Base-by-base conservation (phyloP, 805 yeast genomes). In the Suhomyces xylopsoci region DNA sequence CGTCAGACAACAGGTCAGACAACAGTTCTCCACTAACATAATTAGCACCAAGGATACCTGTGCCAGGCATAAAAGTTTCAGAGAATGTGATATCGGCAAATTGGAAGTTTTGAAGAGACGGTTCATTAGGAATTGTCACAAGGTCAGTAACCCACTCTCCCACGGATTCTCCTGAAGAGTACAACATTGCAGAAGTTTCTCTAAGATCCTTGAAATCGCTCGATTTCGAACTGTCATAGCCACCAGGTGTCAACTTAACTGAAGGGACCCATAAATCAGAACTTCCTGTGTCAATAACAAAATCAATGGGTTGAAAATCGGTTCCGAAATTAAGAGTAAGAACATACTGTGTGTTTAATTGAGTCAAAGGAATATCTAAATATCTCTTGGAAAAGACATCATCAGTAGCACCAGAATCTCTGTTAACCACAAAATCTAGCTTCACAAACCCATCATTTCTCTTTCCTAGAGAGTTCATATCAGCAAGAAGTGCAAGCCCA, bases 251-350 rank as follows among this genome's bases (percentile, higher is more conserved):
- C 3, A 22, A 7, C 5, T 4, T 26, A 14, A 2, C 1, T 8
- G 26, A 10, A 15, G 20, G 25, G 7, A 55, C 46, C 57, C 57
- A 56, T 19, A 52, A 49, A 30, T 54, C 54, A 36, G 57, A 51
- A 32, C 51, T 48, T 7, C 59, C 59, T 3, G 56, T 56, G 47
- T 58, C 61, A 9, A 58, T 40, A 46, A 50, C 52, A 25, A 58
- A 55, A 7, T 46, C 25, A 15, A 54, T 41, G 8, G 42, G 17
- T 17, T 52, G 54, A n/a, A 45, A 42, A 44, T 52, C 22, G 22
- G 55, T 48, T 14, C 59, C 61, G 20, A 56, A 12, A 5, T 24
- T 12, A 26, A 55, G 45, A 20, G 19, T 15, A 10, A 50, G 43
- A n/a, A 49, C 28, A 47, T 55, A 55, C 47, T 46, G 41, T 19